Base-by-base conservation (phyloP, 108 stramenopile genomes). In the Nitzschia inconspicua region DNA sequence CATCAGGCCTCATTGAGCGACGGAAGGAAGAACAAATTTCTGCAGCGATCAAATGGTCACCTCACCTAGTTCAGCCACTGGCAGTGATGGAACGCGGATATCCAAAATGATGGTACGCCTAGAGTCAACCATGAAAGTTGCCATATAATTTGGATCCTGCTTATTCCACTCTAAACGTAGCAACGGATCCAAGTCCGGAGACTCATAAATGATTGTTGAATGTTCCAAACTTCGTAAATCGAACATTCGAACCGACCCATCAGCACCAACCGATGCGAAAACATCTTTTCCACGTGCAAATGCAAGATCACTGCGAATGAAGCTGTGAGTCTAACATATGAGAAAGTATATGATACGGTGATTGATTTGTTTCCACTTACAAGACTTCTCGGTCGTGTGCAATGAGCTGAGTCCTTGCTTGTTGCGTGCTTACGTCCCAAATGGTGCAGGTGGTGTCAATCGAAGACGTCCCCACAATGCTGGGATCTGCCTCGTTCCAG, bases 381-480 rank as follows among this genome's bases (percentile, higher is more conserved):
- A 96, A 99, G 24, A 99, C 99, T 68, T 99, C 99, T 42, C 93
- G 78, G 67, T 99, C 99, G 63, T 99, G 99, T 13, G 99, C 99
- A 61, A 99, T 99, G 32, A 99, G 78, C 78, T 99, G 97, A 16
- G 99, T 98, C 42, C 76, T 70, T 0, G 94, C 93, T 23, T 62
- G 66, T 51, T 94, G 83, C 0, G 87, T 82, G 23, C 73, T 71
- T 9, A 99, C 60, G 57, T 99, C 97, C 98, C 98, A 99, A 52
- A 99, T 95, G 3, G 98, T 98, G 75, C 96, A 96, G 4, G 98
- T 99, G 1, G 98, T 99, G 57, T 99, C 98, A 52, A 99, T 98
- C 49, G 80, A 86, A 10, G 84, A 91, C 24, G 85, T 95, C 10
- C 93, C 97, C 13, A 98, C 57, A 1, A 95, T 72, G 8, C 44